Percentiles rank a stretch among this genome's conserved stretches.
Conservation (phyloP, 768 basidiomycete species). For the Trametes meyenii region DNA sequence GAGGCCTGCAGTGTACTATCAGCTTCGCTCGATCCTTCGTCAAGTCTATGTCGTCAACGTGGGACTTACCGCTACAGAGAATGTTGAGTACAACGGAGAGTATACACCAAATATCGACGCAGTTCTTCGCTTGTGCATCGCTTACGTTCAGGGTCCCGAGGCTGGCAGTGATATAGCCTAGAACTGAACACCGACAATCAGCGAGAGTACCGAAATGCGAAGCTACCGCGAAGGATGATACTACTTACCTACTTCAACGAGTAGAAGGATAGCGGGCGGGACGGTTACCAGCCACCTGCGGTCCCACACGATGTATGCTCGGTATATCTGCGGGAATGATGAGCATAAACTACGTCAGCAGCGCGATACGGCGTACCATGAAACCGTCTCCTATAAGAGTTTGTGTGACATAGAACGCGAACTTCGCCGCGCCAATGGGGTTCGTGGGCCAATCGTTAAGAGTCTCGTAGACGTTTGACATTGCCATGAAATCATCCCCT, state of each 20-base stretch:
- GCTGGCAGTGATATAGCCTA: constrained; percentile 5
- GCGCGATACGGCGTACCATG: constrained; percentile 4
- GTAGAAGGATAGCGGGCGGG: background rate
- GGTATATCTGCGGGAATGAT: constrained; percentile 6
- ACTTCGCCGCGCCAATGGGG: constrained; percentile 10
- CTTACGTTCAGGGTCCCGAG: background rate
- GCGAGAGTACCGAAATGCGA: background rate
- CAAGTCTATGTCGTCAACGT: background rate
- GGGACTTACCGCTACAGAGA: constrained; percentile 15
- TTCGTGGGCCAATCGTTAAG: constrained; percentile 16
- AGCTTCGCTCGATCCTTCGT: background rate
- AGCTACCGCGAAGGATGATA: background rate
- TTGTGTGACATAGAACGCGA: constrained; percentile 14
- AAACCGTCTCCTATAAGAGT: constrained; percentile 15
- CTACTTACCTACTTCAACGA: constrained; percentile 3
- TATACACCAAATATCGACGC: constrained; percentile 14
- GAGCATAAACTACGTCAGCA: background rate
- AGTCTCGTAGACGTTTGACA: constrained; percentile 2
- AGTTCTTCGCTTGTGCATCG: background rate
- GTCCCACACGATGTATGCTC: constrained; percentile 19
- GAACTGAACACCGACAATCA: background rate
- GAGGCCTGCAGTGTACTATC: background rate
- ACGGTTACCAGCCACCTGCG: background rate
- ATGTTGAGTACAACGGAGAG: constrained; percentile 19
- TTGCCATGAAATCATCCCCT: background rate